A percentile compares a stretch with the other conserved stretches of the same genome.
These are phyloP conservation scores for Mycena filopes DNA, from an alignment of 768 basidiomycete genomes.

Conservation along the genomic window DNA sequence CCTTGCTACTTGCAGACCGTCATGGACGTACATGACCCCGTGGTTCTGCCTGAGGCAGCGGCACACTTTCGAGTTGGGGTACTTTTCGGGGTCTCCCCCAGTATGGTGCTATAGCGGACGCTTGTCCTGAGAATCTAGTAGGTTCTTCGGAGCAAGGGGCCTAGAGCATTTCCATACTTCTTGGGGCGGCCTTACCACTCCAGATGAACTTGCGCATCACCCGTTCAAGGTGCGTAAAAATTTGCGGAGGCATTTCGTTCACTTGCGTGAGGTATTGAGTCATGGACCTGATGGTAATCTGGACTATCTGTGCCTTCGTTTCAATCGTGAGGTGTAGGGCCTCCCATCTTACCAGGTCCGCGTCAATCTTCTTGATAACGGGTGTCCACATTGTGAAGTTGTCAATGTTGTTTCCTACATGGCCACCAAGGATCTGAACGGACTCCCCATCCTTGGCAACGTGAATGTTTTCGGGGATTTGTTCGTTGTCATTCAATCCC, in stretches of 20 bases:
- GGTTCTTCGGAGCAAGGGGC: too few relatives aligned
- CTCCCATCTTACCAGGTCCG: background rate
- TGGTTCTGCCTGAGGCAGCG: too few relatives aligned
- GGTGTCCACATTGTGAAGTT: background rate
- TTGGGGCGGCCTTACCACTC: too few relatives aligned
- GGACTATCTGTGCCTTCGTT: background rate
- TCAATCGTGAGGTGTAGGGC: background rate
- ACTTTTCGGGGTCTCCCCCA: too few relatives aligned
- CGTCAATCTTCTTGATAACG: background rate
- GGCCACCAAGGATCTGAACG: slow-evolving; percentile 44
- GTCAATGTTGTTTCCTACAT: slow-evolving; percentile 42
- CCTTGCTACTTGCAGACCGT: too few relatives aligned
- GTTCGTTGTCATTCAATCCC: background rate
- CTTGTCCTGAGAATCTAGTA: too few relatives aligned
- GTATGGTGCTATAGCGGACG: too few relatives aligned
- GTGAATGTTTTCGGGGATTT: slow-evolving; percentile 35
- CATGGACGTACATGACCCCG: too few relatives aligned
- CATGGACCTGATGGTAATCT: background rate
- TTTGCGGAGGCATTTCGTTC: background rate
- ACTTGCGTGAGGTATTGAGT: background rate
- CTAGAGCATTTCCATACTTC: too few relatives aligned
- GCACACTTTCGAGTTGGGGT: too few relatives aligned
- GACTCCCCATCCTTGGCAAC: slow-evolving; percentile 43
- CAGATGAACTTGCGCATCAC: background rate
- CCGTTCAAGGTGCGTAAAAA: background rate